Evolutionary conservation across 2,329 filamentous ascomycete species (phyloP), one percentile per base, ranked within the genome.

Genomic region (Talaromyces marneffei): DNA sequence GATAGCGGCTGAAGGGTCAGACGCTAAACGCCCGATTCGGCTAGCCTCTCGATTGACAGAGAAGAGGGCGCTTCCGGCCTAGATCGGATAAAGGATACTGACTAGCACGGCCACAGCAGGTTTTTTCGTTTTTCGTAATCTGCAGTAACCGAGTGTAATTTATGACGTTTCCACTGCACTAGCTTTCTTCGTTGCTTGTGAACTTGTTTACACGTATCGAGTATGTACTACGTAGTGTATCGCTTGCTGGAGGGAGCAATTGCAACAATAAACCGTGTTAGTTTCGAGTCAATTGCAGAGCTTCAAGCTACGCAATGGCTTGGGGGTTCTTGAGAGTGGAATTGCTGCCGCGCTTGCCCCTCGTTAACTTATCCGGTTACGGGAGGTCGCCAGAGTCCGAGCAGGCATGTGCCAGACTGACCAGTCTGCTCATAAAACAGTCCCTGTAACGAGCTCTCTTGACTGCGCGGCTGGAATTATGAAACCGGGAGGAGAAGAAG

Each of bases 161-260:
- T 69, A 71, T 71, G 69, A 71, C 69, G 70, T 69, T 68, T 16
- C 62, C 65, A 66, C 61, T 59, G 50, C 50, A 63, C 63, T 67
- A 68, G 18, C 48, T 39, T 25, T 16, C 33, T 44, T 42, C 27
- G 42, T 31, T 52, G 18, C 25, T 52, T 33, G n/a, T 31, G 16
- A 52, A 23, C 29, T 52, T 52, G 29, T 52, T 52, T 52, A 52
- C 29, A 33, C 48, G 9, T 18, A 48, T 27, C 16, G 14, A 48
- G 16, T 50, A 50, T 25, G 46, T 12, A 31, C n/a, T n/a, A n/a
- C n/a, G n/a, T n/a, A n/a, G n/a, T n/a, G 46, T 50, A 31, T 33
- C 6, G 29, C 18, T 33, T 5, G 10, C 27, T 33, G 46, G 18
- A 52, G 27, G 12, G 33, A 20, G 10, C 29, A 52, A 25, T 40